Conservation (phyloP, 176 grass and related monocot species). For the Carex kokanica region DNA sequence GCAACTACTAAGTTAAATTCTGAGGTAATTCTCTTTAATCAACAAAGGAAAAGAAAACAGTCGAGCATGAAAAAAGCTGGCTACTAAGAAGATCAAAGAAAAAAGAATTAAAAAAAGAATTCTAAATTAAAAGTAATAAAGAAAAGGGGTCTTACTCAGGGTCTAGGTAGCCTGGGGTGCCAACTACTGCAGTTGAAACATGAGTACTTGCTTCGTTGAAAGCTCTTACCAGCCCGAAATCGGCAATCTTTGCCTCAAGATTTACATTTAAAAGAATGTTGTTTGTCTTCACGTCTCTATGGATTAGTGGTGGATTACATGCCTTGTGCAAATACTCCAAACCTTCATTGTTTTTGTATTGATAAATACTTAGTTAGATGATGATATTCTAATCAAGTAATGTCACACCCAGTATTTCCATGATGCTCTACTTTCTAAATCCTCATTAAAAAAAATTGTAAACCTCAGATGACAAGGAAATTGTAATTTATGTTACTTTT, state of each 20-base stretch:
- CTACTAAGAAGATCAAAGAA: not conserved
- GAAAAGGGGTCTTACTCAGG: slow-evolving; percentile 40
- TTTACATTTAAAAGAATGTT: slow-evolving; percentile 45
- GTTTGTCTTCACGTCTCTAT: slow-evolving; percentile 51
- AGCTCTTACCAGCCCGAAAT: slow-evolving; percentile 48
- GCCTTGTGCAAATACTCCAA: slow-evolving; percentile 50
- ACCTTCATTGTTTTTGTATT: slow-evolving; percentile 12
- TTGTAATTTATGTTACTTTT: no score
- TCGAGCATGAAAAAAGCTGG: not conserved
- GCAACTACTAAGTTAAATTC: not conserved
- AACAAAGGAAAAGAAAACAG: not conserved
- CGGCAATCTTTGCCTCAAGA: slow-evolving; percentile 48
- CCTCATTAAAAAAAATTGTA: not conserved
- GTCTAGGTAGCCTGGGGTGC: slow-evolving; percentile 47
- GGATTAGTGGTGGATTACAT: slow-evolving; percentile 36
- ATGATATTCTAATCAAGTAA: not conserved
- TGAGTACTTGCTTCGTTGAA: slow-evolving; percentile 33
- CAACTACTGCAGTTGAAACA: slow-evolving; percentile 34
- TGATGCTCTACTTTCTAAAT: not conserved
- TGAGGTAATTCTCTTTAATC: not conserved
- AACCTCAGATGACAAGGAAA: not conserved
- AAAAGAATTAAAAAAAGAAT: not conserved
- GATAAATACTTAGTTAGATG: not conserved
- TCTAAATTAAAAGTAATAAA: not conserved
- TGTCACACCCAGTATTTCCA: no score